A percentile compares a stretch with the other conserved stretches of the same genome.
These are phyloP conservation scores for Aquilaria agallochum DNA, from an alignment of 441 rosid genomes.

Conservation along the genomic window DNA sequence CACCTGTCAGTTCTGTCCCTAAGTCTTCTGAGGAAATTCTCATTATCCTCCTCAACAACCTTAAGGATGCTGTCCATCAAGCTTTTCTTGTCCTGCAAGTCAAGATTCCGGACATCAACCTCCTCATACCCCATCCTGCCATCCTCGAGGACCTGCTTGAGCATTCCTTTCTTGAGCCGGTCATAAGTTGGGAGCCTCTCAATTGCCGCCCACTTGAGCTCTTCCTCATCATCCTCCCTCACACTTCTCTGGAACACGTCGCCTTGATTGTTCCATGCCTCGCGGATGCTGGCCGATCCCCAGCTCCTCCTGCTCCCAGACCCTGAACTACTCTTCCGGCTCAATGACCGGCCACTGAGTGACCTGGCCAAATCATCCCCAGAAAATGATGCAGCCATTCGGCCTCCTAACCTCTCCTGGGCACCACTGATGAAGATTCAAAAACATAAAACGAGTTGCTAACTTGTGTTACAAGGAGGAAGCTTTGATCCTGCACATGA, in stretches of 20 bases:
- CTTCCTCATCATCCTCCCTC: conserved; percentile 57
- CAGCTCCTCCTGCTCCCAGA: conserved; percentile 33
- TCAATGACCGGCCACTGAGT: conserved; percentile 28
- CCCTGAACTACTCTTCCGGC: conserved; percentile 27
- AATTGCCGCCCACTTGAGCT: conserved; percentile 66
- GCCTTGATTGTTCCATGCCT: conserved; percentile 35
- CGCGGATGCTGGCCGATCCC: conserved; percentile 41
- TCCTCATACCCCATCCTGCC: conserved; percentile 41
- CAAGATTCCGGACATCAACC: conserved; percentile 45
- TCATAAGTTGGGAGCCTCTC: conserved; percentile 63
- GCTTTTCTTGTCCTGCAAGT: conserved; percentile 35
- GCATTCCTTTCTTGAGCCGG: conserved; percentile 36
- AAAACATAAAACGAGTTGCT: neutral
- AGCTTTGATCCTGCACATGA: neutral
- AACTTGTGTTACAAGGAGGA: no score
- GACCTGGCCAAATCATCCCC: conserved; percentile 37
- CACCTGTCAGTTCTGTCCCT: conserved; percentile 56
- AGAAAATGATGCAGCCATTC: conserved; percentile 21
- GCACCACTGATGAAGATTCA: neutral
- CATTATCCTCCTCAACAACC: conserved; percentile 58
- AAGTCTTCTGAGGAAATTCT: conserved; percentile 38
- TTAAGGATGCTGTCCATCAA: conserved; percentile 39
- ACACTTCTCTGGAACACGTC: conserved; percentile 40
- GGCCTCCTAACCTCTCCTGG: neutral
- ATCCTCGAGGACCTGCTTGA: conserved; percentile 36